Conservation (phyloP, 2,329 filamentous ascomycete genomes). For the Chalaropsis thielavioides region DNA sequence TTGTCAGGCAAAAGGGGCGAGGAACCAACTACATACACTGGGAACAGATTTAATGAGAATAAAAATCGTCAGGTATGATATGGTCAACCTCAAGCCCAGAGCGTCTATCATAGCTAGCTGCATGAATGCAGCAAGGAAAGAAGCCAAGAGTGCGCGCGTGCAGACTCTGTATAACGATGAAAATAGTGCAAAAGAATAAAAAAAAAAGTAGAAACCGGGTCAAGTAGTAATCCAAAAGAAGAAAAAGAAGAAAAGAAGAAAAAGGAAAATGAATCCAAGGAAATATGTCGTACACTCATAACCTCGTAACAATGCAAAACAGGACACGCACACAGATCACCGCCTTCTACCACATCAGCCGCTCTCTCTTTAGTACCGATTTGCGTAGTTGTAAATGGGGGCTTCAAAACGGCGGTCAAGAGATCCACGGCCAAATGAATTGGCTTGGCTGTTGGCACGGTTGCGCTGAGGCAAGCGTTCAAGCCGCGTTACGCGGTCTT, state of each 20-base stretch:
- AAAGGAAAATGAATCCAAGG: constrained; percentile 18
- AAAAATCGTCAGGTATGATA: background rate
- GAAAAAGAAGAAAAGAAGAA: constrained; percentile 19
- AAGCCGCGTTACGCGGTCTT: constrained; percentile 33
- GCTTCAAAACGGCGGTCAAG: constrained; percentile 16
- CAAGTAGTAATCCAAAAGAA: constrained; percentile 13
- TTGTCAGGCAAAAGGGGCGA: background rate
- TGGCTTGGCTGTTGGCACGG: constrained; percentile 37
- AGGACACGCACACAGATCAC: constrained; percentile 1
- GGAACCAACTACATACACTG: background rate
- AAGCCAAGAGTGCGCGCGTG: background rate
- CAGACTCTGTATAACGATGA: background rate
- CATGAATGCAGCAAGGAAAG: background rate
- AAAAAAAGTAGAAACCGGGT: background rate
- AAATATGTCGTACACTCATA: constrained; percentile 17
- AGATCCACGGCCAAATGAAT: constrained; percentile 28
- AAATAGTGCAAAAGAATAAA: background rate
- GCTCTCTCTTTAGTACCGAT: background rate
- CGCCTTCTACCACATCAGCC: background rate
- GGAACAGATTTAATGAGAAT: background rate
- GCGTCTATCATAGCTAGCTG: background rate
- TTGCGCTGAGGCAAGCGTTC: constrained; percentile 33
- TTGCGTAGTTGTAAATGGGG: constrained; percentile 10
- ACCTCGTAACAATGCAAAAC: constrained; percentile 18
- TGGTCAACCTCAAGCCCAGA: background rate